phyloP scores from a whole-genome alignment of 139 green algal species.

The Medakamo hakoo region DNA sequence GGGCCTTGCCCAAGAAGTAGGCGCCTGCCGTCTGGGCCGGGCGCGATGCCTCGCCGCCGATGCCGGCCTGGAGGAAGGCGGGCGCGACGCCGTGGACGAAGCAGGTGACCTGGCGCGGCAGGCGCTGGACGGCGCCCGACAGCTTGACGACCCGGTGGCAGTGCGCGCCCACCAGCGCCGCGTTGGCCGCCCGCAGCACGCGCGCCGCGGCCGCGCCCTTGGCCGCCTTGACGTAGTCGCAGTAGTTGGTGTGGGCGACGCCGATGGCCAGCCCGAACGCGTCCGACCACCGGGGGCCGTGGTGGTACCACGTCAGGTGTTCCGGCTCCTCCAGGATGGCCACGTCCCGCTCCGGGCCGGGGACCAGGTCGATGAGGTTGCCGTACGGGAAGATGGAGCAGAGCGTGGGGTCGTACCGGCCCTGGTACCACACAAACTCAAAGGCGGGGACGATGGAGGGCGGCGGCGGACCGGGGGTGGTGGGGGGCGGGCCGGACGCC shows the following conservation, averaged over 20 bases:
- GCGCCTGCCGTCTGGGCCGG: slow-evolving; percentile 26
- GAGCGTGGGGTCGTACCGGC: slow-evolving; percentile 33
- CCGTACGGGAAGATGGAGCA: slow-evolving; percentile 38
- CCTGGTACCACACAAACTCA: slow-evolving; percentile 25
- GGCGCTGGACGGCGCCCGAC: slow-evolving; percentile 74
- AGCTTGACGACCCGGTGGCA: slow-evolving; percentile 87
- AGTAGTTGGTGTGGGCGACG: slow-evolving; percentile 30
- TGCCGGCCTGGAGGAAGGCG: slow-evolving; percentile 56
- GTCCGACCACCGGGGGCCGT: slow-evolving; percentile 34
- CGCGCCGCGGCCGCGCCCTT: slow-evolving; percentile 2
- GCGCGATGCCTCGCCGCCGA: slow-evolving; percentile 6
- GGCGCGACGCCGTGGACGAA: slow-evolving; percentile 80
- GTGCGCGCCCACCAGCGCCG: slow-evolving; percentile 44
- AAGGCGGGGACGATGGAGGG: slow-evolving; percentile 8
- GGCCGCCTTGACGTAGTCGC: slow-evolving; percentile 60
- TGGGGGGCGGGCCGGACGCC: no score
- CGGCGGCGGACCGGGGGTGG: no score
- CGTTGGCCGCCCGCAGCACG: slow-evolving; percentile 36
- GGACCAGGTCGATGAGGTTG: slow-evolving; percentile 34
- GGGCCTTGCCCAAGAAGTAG: slow-evolving; percentile 67
- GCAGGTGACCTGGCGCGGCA: slow-evolving; percentile 59
- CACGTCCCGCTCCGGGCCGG: slow-evolving; percentile 23
- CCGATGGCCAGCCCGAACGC: slow-evolving; percentile 38
- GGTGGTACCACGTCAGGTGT: slow-evolving; percentile 60
- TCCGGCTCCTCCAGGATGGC: slow-evolving; percentile 53